Base-by-base conservation (phyloP, 257 asterid species). In the Euphrasia confusa region DNA sequence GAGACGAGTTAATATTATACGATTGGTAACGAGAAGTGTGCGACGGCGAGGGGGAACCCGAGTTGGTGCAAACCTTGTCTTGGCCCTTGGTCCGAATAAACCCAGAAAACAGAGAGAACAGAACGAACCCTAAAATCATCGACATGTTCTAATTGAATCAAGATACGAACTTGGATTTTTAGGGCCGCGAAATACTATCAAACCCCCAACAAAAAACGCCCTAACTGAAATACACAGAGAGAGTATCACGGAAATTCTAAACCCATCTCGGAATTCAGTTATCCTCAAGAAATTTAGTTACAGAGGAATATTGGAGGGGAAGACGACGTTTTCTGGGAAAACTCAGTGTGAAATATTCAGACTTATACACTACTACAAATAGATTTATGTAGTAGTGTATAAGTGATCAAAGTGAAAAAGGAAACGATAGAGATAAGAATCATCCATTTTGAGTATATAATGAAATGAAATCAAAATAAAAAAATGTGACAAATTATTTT, bases 61-160 rank as follows among this genome's bases (percentile, higher is more conserved):
- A 45, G 58, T 91, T 91, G 10, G 92, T 91, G 57, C 98, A 91
- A 60, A 85, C 88, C 73, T 83, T 88, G 30, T 17, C 24, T 21
- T 21, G 24, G 24, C 24, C 24, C 24, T 21, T 4, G 56, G 87
- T 49, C 79, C 47, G 50, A 69, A 72, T 92, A 69, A 69, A 63
- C 17, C 66, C 83, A 66, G 57, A 67, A 28, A 78, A 60, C 69
- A 85, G 63, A 67, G 74, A 64, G 37, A 77, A 40, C 33, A 79
- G n/a, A 71, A 83, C 14, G 35, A 66, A 7, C 40, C 40, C 40
- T 10, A 7, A 35, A 35, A 35, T 35, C 10, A 35, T 35, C 40
- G 40, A 10, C 40, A 35, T 35, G 10, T 35, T 35, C 40, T 10
- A 35, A 35, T 6, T 7, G 10, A 35, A 35, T 35, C 2, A 10